Evolutionary conservation across 75 land plant species (phyloP).

Genomic region (Selaginella tamariscina): DNA sequence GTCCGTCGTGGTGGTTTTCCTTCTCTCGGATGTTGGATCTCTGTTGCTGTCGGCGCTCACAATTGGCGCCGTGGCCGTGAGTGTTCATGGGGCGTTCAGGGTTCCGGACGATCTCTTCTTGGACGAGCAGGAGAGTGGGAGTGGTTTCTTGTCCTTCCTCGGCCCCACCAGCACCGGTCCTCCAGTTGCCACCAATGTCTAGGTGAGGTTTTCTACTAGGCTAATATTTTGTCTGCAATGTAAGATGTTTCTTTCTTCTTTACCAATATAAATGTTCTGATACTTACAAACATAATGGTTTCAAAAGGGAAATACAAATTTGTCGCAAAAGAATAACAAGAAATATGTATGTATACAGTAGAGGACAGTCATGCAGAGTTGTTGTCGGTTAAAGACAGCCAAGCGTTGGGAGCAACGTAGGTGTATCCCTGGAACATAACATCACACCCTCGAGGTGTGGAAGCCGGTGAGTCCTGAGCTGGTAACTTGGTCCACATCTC

Average conservation of each 20-base stretch:
- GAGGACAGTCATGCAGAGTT: too few species aligned
- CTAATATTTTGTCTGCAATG: too few species aligned
- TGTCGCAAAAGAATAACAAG: too few species aligned
- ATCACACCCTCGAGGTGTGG: slow-evolving; percentile 52
- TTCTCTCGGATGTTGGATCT: slow-evolving; percentile 36
- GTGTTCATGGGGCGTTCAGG: slow-evolving; percentile 43
- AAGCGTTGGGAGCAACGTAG: slow-evolving; percentile 57
- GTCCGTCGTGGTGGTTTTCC: slow-evolving; percentile 32
- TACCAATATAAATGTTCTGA: too few species aligned
- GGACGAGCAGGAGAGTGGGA: slow-evolving; percentile 38
- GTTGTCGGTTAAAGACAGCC: slow-evolving; percentile 27
- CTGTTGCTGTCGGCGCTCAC: slow-evolving; percentile 30
- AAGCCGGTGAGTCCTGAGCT: slow-evolving; percentile 61
- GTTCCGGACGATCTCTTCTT: slow-evolving; percentile 43
- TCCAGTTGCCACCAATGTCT: not conserved
- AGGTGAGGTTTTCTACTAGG: too few species aligned
- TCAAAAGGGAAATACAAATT: too few species aligned
- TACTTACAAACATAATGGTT: too few species aligned
- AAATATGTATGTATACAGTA: too few species aligned
- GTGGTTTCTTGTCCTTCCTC: not conserved
- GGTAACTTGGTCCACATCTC: slow-evolving; percentile 78
- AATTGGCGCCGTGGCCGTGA: slow-evolving; percentile 28
- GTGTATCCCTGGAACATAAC: slow-evolving; percentile 50
- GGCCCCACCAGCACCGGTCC: not conserved
- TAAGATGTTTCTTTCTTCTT: too few species aligned